Evolutionary conservation across 139 green algal genomes (phyloP), one percentile per base, ranked within the genome.

Genomic region (Chlamydomonas sp.): DNA sequence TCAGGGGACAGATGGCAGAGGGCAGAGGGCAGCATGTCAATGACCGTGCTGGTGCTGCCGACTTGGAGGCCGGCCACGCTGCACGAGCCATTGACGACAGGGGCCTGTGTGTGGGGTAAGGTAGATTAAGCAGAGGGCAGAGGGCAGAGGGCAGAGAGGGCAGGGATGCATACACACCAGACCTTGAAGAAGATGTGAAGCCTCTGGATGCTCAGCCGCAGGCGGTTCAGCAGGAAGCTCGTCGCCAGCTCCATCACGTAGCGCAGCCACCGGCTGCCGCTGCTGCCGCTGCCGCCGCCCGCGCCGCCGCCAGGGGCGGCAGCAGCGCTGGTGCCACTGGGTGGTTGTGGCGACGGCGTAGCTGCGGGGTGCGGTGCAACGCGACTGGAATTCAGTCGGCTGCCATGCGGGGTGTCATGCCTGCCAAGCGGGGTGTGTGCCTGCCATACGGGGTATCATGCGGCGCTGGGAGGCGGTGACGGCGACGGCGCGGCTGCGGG

Each of bases 161-260:
- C 39, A 8, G 10, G 13, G 39, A 8, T 36, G 31, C n/a, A 63
- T 10, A 8, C 43, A 39, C 59, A 31, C 26, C n/a, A n/a, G n/a
- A 66, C 86, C 79, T 86, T 66, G 59, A 93, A 88, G 33, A 69
- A 66, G 5, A 94, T 57, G 67, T 89, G 81, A 47, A 94, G 76
- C 48, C 81, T 84, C 22, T 29, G 73, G n/a, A 95, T 74, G 26
- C 38, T 78, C 22, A 95, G 69, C 74, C 90, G 88, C 59, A 95
- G 70, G 2, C 83, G 73, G 61, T 88, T 88, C 13, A 92, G 65
- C 62, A 93, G 43, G 39, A 89, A 80, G 29, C 73, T 74, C 34
- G 78, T 48, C 6, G 88, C 54, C 39, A 84, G 79, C 33, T 87
- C 71, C 35, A 90, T 5, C 13, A 91, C 61, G 62, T 69, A 69